Evolutionary conservation across 371 early-diverging fungal species (phyloP).

Genomic region (Apophysomyces variabilis): DNA sequence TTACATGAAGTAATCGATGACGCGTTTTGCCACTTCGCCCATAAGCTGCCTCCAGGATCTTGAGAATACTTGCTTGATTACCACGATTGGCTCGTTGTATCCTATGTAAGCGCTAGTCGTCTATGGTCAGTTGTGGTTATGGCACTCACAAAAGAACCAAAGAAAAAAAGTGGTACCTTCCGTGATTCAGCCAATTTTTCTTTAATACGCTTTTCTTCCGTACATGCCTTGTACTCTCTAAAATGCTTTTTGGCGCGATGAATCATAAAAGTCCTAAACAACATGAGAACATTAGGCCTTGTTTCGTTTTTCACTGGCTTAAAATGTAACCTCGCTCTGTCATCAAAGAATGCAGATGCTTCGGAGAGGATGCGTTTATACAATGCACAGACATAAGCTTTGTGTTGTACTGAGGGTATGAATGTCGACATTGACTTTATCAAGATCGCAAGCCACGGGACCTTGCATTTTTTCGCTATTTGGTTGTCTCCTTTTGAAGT

Average conservation of each 20-base stretch:
- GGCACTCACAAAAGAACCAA: not conserved
- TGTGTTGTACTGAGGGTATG: slow-evolving; percentile 26
- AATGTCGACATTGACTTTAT: not conserved
- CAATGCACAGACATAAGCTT: slow-evolving; percentile 33
- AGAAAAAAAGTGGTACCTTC: slow-evolving; percentile 27
- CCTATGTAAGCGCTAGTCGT: slow-evolving; percentile 32
- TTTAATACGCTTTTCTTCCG: slow-evolving; percentile 37
- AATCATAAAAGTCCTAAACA: slow-evolving; percentile 34
- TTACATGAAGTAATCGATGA: not conserved
- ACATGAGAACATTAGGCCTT: not conserved
- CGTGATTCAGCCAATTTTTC: slow-evolving; percentile 40
- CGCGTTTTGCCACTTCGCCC: slow-evolving; percentile 43
- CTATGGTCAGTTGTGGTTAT: not conserved
- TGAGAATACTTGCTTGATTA: slow-evolving; percentile 30
- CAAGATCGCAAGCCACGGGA: not conserved
- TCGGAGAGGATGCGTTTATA: slow-evolving; percentile 44
- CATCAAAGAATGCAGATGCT: slow-evolving; percentile 45
- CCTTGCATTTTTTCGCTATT: not conserved
- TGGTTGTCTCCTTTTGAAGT: not conserved
- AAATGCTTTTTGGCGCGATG: slow-evolving; percentile 32
- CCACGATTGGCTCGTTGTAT: slow-evolving; percentile 45
- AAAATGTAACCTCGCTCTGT: slow-evolving; percentile 40
- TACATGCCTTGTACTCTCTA: slow-evolving; percentile 34
- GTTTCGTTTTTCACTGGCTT: not conserved
- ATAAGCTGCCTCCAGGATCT: slow-evolving; percentile 43